Conservation (phyloP, 2,329 filamentous ascomycete genomes). For the Magnaporthiopsis rhizophila region DNA sequence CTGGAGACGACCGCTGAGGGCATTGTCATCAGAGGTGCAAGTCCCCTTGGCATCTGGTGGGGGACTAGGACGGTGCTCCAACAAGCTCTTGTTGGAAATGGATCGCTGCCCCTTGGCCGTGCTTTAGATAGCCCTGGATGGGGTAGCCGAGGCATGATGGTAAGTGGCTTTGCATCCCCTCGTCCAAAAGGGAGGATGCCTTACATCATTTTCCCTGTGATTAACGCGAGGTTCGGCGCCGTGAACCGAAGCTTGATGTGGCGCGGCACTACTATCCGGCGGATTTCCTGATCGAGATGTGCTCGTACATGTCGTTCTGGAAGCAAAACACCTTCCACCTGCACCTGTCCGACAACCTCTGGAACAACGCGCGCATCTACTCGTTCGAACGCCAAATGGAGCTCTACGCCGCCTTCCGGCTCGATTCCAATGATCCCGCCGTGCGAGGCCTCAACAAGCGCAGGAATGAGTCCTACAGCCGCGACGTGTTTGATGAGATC, state of each 20-base stretch:
- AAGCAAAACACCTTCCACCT: constrained; percentile 53
- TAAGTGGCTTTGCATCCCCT: not conserved
- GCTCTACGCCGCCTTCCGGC: constrained; percentile 47
- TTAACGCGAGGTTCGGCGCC: not conserved
- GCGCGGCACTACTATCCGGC: constrained; percentile 49
- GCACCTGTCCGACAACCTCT: constrained; percentile 49
- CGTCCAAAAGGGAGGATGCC: not conserved
- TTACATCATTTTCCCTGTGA: not conserved
- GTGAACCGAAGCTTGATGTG: constrained; percentile 30
- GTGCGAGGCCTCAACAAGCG: constrained; percentile 41
- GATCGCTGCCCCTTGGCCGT: constrained; percentile 31
- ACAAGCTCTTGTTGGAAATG: constrained; percentile 32
- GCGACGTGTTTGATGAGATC: constrained; percentile 41
- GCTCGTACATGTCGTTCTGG: constrained; percentile 52
- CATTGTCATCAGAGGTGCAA: constrained; percentile 41
- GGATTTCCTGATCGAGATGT: constrained; percentile 47
- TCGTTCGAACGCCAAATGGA: constrained; percentile 35
- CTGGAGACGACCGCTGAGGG: constrained; percentile 31
- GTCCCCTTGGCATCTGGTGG: constrained; percentile 50
- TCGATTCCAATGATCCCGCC: constrained; percentile 38
- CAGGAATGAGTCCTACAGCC: constrained; percentile 46
- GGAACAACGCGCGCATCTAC: constrained; percentile 38
- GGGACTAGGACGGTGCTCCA: constrained; percentile 48
- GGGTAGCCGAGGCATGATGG: constrained; percentile 37
- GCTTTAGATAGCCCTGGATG: constrained; percentile 43